Conservation (phyloP, 371 early-diverging fungal genomes). For the Lichtheimia ramosa region DNA sequence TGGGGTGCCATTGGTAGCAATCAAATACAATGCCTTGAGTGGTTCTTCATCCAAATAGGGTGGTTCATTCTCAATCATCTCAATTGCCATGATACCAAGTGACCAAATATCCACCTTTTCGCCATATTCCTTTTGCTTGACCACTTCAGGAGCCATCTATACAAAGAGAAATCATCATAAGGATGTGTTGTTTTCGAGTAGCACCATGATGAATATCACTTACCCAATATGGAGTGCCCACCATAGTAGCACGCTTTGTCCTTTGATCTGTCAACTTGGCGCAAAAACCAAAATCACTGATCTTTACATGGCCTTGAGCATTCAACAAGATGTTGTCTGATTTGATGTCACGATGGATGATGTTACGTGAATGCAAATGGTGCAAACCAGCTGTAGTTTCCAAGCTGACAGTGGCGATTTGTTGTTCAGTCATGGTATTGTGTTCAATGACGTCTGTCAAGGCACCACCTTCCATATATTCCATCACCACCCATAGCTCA, state of each 20-base stretch:
- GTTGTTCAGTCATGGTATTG: constrained; percentile 83
- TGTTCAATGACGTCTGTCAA: constrained; percentile 95
- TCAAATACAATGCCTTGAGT: constrained; percentile 91
- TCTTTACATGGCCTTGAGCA: constrained; percentile 87
- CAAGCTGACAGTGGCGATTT: constrained; percentile 87
- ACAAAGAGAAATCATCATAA: not conserved
- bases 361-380: constrained; percentile 87
- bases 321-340: constrained; percentile 91
- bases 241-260: constrained; percentile 93
- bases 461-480: constrained; percentile 98
- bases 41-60: constrained; percentile 96
- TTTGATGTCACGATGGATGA: constrained; percentile 98
- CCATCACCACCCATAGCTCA: constrained; percentile 98
- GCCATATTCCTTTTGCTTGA: constrained; percentile 88
- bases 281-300: constrained; percentile 94
- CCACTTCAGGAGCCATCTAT: constrained; percentile 88
- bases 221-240: constrained; percentile 92
- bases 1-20: constrained; percentile 97
- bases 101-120: constrained; percentile 94
- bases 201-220: not conserved
- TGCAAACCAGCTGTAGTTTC: constrained; percentile 90
- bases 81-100: constrained; percentile 93
- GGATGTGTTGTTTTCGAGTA: not conserved
- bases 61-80: constrained; percentile 97
- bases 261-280: constrained; percentile 86